Evolutionary conservation across 345 rosid species (phyloP).

Genomic region (Dipteronia sinensis): DNA sequence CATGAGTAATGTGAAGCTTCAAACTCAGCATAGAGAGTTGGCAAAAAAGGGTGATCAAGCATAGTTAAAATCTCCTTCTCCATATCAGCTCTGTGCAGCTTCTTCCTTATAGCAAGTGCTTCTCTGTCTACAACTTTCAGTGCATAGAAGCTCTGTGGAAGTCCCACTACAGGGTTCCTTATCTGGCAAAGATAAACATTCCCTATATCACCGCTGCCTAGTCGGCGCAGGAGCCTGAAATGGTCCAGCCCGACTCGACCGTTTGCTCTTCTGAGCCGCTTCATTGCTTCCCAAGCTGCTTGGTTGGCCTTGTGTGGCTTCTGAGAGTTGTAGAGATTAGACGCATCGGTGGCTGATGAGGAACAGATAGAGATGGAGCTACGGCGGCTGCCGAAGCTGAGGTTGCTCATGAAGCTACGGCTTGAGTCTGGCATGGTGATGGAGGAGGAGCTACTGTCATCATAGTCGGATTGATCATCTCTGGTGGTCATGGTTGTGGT

Average conservation of each 20-base stretch:
- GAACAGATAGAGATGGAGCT: constrained; percentile 66
- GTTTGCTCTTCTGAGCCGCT: constrained; percentile 45
- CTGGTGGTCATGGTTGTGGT: constrained; percentile 9
- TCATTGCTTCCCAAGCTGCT: constrained; percentile 85
- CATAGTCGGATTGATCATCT: constrained; percentile 61
- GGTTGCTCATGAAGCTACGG: constrained; percentile 88
- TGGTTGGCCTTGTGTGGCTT: constrained; percentile 99
- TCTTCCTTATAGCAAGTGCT: constrained; percentile 83
- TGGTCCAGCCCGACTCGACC: constrained; percentile 85
- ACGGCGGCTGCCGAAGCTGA: constrained; percentile 75
- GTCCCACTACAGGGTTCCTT: constrained; percentile 58
- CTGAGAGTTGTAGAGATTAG: constrained; percentile 25
- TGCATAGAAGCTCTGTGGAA: constrained; percentile 67
- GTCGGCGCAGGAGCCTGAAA: constrained; percentile 71
- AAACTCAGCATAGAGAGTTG: constrained; percentile 85
- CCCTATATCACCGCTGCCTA: constrained; percentile 92
- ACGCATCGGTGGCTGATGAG: constrained; percentile 29
- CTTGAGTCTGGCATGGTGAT: constrained; percentile 68
- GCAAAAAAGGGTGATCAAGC: constrained; percentile 92
- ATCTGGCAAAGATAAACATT: constrained; percentile 94
- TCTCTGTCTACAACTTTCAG: constrained; percentile 96
- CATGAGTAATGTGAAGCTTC: constrained; percentile 95
- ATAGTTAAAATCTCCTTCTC: constrained; percentile 85
- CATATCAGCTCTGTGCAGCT: constrained; percentile 82
- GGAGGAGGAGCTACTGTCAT: constrained; percentile 61